Percentiles rank a stretch among this genome's conserved stretches.
Evolutionary conservation across 805 yeast genomes (phyloP).

Genomic region (Hanseniaspora taiwanica): DNA sequence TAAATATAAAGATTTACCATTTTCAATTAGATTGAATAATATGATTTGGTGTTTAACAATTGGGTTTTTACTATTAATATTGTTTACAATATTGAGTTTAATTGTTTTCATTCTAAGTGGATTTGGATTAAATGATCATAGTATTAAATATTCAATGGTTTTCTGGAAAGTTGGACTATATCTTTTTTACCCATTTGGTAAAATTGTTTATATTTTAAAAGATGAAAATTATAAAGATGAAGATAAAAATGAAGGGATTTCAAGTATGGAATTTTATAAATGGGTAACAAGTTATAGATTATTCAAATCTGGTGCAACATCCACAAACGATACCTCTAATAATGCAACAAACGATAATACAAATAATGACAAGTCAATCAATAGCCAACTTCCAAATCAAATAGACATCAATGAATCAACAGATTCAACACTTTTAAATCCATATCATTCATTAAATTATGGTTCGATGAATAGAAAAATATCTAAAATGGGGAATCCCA

Average conservation of each 20-base stretch:
- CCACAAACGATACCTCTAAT: not conserved
- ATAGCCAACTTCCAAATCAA: constrained; percentile 1
- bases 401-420: not conserved
- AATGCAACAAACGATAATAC: not conserved
- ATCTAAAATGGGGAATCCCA: too few relatives aligned
- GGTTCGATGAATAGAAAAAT: not conserved
- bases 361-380: not conserved
- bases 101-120: constrained; percentile 31
- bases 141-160: constrained; percentile 49
- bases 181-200: constrained; percentile 79
- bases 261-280: constrained; percentile 68
- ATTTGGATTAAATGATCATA: constrained; percentile 32
- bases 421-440: not conserved
- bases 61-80: constrained; percentile 46
- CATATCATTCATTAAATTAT: not conserved
- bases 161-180: constrained; percentile 55
- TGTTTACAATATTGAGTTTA: constrained; percentile 38
- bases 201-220: constrained; percentile 60
- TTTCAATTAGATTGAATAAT: constrained; percentile 47
- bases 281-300: constrained; percentile 63
- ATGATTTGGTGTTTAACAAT: constrained; percentile 58
- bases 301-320: not conserved
- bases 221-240: constrained; percentile 75
- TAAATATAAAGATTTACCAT: constrained; percentile 9
- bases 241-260: constrained; percentile 80